Percentiles rank a stretch among this genome's conserved stretches.
Conservation (phyloP, 2,329 filamentous ascomycete genomes). For the Pseudogymnoascus sp. region DNA sequence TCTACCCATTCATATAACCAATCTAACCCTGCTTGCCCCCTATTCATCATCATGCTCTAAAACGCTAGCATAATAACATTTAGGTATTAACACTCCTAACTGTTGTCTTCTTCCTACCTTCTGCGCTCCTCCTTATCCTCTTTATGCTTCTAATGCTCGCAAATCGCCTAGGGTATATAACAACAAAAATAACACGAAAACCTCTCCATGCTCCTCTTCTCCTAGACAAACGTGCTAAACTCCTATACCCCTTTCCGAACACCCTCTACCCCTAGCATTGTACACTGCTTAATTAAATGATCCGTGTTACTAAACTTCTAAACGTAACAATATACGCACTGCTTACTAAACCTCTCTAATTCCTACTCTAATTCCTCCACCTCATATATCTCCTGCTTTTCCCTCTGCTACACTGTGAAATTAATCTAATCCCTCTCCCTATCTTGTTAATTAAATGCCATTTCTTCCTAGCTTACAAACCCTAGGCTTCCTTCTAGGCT, state of each 20-base stretch:
- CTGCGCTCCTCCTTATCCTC: no score
- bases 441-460: not conserved
- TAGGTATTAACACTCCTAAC: no score
- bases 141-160: not conserved
- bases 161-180: not conserved
- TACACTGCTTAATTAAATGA: not conserved
- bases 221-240: not conserved
- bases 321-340: not conserved
- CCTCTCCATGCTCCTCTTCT: not conserved
- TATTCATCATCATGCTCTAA: no score
- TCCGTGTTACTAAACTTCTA: not conserved
- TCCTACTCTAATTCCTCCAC: not conserved
- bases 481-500: not conserved
- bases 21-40: no score
- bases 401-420: not conserved
- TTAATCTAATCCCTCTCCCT: not conserved
- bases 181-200: not conserved
- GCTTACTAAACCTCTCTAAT: not conserved
- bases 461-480: not conserved
- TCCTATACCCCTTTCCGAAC: not conserved
- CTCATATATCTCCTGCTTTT: not conserved
- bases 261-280: not conserved
- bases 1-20: no score
- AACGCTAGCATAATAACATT: no score
- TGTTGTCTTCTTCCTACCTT: no score